A percentile compares a stretch with the other conserved stretches of the same genome.
These are phyloP conservation scores for Balamuthia mandrillaris DNA, from an alignment of 208 protist genomes.

Conservation along the genomic window DNA sequence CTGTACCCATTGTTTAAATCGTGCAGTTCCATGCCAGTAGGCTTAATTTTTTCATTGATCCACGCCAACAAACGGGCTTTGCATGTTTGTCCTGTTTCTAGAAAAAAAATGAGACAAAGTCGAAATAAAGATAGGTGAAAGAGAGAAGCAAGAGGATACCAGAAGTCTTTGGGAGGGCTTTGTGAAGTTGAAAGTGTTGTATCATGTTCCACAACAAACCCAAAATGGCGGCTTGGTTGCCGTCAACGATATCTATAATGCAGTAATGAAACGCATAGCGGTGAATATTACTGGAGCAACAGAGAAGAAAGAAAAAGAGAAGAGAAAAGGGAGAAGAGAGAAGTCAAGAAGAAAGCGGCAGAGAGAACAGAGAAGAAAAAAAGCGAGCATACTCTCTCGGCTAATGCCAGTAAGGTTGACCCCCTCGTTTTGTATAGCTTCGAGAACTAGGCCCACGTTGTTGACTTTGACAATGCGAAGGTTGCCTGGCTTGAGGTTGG, in stretches of 20 bases:
- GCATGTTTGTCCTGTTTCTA: no score
- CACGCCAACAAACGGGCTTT: no score
- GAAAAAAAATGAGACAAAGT: no score
- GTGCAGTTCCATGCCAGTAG: no score
- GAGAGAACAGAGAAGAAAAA: not conserved
- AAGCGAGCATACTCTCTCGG: not conserved
- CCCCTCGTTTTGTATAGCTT: not conserved
- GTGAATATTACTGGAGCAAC: not conserved
- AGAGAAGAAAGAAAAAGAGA: no score
- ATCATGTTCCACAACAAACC: not conserved
- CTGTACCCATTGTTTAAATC: no score
- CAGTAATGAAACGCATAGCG: no score
- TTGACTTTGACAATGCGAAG: not conserved
- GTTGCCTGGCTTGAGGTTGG: slow-evolving; percentile 19
- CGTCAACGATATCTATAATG: slow-evolving; percentile 8
- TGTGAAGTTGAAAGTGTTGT: not conserved
- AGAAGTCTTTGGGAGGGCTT: no score
- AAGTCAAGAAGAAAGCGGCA: not conserved
- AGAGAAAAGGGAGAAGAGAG: not conserved
- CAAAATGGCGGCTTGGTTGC: not conserved
- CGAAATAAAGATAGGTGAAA: no score
- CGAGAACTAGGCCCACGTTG: not conserved
- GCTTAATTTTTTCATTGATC: no score
- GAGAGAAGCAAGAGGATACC: no score
- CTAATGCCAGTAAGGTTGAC: not conserved